These are phyloP conservation scores for Casuarina cunninghamiana DNA, from an alignment of 306 rosid species.

Conservation along the genomic window DNA sequence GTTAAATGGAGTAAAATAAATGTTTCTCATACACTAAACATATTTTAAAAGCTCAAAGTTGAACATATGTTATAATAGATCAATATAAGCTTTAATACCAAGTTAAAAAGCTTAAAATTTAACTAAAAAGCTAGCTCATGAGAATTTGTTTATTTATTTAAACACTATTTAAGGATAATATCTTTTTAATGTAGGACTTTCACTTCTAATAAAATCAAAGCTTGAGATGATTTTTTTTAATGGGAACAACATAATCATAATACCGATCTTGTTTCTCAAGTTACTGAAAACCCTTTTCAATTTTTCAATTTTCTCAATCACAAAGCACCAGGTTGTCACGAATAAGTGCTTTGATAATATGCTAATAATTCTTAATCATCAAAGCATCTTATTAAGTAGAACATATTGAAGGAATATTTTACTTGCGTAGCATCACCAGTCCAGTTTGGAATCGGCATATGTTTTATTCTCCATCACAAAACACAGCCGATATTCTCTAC, in stretches of 20 bases:
- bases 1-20: too few relatives aligned
- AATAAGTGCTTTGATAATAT: background rate
- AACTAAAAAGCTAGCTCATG: too few relatives aligned
- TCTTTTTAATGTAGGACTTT: too few relatives aligned
- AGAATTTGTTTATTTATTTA: too few relatives aligned
- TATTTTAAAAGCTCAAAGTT: too few relatives aligned
- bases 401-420: background rate
- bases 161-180: too few relatives aligned
- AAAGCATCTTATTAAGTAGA: background rate
- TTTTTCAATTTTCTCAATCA: background rate
- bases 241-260: background rate
- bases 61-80: too few relatives aligned
- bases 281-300: background rate
- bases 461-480: background rate
- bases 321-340: background rate
- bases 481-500: background rate
- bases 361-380: constrained; percentile 14
- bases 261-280: background rate
- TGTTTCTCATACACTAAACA: too few relatives aligned
- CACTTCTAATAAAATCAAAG: background rate
- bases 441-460: background rate
- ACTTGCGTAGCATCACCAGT: background rate
- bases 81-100: too few relatives aligned
- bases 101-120: too few relatives aligned
- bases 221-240: background rate